phyloP scores from a whole-genome alignment of 768 basidiomycete genomes.

The Auricularia sp. region DNA sequence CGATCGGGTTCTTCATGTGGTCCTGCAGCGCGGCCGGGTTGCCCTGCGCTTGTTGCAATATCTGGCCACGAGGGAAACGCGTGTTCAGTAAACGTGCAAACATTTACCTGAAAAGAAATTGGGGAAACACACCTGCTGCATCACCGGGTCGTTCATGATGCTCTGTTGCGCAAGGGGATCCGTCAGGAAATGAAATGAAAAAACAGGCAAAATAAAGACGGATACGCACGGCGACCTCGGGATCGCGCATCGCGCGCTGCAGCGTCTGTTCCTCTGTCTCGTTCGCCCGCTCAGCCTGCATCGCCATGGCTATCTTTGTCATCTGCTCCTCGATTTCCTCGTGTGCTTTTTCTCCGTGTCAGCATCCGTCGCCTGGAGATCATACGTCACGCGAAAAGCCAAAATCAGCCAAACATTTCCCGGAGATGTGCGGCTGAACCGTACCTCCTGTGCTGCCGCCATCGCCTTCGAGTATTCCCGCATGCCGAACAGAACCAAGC shows the following conservation, averaged over 20 bases:
- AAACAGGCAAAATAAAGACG: not conserved
- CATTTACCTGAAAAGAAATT: no score
- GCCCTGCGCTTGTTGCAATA: conserved; percentile 85
- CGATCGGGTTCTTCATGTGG: conserved; percentile 88
- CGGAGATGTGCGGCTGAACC: not conserved
- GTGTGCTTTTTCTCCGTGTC: conserved; percentile 79
- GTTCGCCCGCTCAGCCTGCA: conserved; percentile 64
- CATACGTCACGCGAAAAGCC: not conserved
- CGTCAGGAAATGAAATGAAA: conserved; percentile 1
- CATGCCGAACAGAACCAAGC: conserved; percentile 77
- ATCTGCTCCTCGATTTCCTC: conserved; percentile 76
- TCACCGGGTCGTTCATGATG: conserved; percentile 84
- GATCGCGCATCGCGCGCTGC: conserved; percentile 92
- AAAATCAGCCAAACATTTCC: not conserved
- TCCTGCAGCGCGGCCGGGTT: conserved; percentile 86
- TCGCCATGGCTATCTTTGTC: conserved; percentile 68
- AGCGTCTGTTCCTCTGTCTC: conserved; percentile 92
- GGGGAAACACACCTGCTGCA: conserved; percentile 49
- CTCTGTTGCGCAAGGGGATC: conserved; percentile 28
- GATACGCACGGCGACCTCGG: conserved; percentile 74
- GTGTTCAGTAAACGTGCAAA: not conserved
- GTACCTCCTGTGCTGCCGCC: conserved; percentile 57
- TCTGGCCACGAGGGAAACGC: conserved; percentile 21
- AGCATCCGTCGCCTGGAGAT: conserved; percentile 45
- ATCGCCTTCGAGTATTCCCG: conserved; percentile 84